Evolutionary conservation across 306 rosid species (phyloP).

Genomic region (Cicer yamashitae): DNA sequence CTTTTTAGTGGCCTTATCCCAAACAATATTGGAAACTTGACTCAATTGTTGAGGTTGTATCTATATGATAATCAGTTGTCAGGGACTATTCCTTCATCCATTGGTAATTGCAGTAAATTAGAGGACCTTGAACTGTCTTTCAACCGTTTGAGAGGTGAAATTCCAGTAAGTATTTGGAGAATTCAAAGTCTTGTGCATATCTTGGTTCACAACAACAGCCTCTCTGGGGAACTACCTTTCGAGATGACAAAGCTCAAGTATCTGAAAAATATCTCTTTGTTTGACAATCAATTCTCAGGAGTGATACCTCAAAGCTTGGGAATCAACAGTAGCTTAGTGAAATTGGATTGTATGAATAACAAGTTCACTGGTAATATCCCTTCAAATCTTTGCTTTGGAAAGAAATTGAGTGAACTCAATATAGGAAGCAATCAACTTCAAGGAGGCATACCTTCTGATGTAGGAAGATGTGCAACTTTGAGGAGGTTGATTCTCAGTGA

Average conservation of each 20-base stretch:
- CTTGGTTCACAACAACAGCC: constrained; percentile 67
- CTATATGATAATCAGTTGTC: constrained; percentile 56
- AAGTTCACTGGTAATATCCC: constrained; percentile 72
- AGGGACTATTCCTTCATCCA: constrained; percentile 67
- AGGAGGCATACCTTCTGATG: constrained; percentile 63
- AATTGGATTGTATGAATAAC: constrained; percentile 64
- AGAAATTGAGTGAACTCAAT: constrained; percentile 47
- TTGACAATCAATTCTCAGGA: constrained; percentile 70
- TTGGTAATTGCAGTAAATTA: constrained; percentile 68
- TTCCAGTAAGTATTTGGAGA: constrained; percentile 84
- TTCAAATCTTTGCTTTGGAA: constrained; percentile 74
- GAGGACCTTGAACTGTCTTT: constrained; percentile 57
- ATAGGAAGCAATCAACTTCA: constrained; percentile 66
- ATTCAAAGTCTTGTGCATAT: constrained; percentile 63
- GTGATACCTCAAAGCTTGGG: constrained; percentile 77
- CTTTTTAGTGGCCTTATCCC: constrained; percentile 65
- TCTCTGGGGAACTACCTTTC: constrained; percentile 71
- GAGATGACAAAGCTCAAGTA: constrained; percentile 70
- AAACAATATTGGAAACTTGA: constrained; percentile 60
- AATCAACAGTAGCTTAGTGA: constrained; percentile 64
- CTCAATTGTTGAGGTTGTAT: constrained; percentile 43
- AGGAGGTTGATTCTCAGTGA: constrained; percentile 58
- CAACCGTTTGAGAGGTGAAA: constrained; percentile 69
- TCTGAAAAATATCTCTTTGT: constrained; percentile 65
- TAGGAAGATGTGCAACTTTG: constrained; percentile 73